Evolutionary conservation across 805 yeast species (phyloP).

Genomic region (Nakazawaea populi): DNA sequence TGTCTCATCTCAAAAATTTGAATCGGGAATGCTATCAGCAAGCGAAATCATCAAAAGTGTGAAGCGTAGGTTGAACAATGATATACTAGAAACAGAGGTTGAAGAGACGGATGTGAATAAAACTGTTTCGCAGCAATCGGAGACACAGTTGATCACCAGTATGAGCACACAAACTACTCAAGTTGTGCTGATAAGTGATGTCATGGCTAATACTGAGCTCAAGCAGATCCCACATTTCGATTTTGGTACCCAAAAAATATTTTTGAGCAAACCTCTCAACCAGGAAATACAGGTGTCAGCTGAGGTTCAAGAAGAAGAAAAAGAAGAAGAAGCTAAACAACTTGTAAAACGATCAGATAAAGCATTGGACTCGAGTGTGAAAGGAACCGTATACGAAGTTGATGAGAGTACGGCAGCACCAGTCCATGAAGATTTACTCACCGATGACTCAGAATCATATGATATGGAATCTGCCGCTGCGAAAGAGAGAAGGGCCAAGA

Average conservation of each 20-base stretch:
- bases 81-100: not conserved
- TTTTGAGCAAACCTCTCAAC: conserved; percentile 3
- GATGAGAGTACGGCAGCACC: too few species aligned
- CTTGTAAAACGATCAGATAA: too few species aligned
- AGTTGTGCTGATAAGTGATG: not conserved
- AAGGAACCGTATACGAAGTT: too few species aligned
- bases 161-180: not conserved
- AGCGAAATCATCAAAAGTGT: not conserved
- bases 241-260: not conserved
- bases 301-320: too few species aligned
- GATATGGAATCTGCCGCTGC: conserved; percentile 2
- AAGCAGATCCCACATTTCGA: conserved; percentile 4
- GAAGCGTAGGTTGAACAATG: conserved; percentile 5
- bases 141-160: not conserved
- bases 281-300: not conserved
- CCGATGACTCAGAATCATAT: not conserved
- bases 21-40: not conserved
- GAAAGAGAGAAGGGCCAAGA: conserved; percentile 19
- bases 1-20: not conserved
- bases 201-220: not conserved
- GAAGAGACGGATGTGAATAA: not conserved
- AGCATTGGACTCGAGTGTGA: too few species aligned
- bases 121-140: not conserved
- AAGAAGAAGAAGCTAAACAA: not conserved
- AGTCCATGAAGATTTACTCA: too few species aligned